Conservation (phyloP, 2,329 filamentous ascomycete species). For the Colletotrichum sp. region DNA sequence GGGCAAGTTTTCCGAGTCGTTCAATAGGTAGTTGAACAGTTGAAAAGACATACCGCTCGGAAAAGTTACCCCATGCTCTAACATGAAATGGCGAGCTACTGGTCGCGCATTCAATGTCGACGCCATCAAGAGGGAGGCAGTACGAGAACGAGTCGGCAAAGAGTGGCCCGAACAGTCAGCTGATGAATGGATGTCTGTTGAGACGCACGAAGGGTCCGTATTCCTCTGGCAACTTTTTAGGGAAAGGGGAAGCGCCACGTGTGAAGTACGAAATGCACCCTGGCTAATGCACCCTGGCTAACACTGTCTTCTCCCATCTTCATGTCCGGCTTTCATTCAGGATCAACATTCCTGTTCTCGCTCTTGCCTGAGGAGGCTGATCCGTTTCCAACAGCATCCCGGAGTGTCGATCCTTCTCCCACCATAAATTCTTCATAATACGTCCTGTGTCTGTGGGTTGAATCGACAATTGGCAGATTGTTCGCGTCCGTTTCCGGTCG, state of each 20-base stretch:
- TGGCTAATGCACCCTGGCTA: background rate
- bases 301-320: background rate
- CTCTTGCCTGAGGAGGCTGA: background rate
- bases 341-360: background rate
- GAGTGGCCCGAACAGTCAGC: background rate
- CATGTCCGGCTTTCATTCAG: background rate
- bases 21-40: background rate
- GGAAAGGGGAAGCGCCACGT: background rate
- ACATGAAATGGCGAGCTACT: background rate
- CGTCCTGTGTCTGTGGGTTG: background rate
- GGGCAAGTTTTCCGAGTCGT: background rate
- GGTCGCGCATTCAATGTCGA: background rate
- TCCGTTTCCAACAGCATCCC: background rate
- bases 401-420: background rate
- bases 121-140: background rate
- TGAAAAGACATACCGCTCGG: background rate
- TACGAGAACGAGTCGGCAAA: background rate
- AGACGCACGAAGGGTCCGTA: background rate
- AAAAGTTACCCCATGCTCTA: background rate
- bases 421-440: background rate
- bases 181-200: background rate
- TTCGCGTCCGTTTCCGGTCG: background rate
- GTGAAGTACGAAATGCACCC: background rate
- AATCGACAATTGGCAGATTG: background rate
- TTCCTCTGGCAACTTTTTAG: background rate